Evolutionary conservation across 225 moss, liverwort and hornwort species (phyloP).

Genomic region (Climacium dendroides): DNA sequence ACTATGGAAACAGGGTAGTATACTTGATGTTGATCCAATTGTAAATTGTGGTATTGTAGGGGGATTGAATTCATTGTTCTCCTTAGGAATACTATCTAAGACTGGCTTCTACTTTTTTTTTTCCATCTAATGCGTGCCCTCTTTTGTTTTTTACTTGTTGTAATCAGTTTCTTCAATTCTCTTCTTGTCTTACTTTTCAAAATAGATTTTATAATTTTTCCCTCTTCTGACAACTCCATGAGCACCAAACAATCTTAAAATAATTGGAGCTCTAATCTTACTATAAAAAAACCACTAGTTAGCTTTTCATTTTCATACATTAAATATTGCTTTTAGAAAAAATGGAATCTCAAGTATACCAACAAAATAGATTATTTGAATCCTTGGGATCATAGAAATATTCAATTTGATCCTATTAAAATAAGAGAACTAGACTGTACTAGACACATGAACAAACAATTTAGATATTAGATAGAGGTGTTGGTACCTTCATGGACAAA

Average conservation of each 20-base stretch:
- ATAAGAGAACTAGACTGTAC: not conserved
- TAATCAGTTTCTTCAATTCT: not conserved
- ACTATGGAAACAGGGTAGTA: no score
- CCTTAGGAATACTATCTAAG: not conserved
- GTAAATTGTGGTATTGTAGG: no score
- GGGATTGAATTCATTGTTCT: not conserved
- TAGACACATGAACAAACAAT: not conserved
- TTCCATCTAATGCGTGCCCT: accelerated
- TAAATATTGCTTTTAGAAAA: no score
- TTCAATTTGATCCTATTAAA: not conserved
- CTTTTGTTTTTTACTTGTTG: not conserved
- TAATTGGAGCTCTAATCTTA: not conserved
- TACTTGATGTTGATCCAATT: not conserved
- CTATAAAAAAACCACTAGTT: not conserved
- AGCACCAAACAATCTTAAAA: not conserved
- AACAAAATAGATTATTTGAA: not conserved
- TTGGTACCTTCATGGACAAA: not conserved
- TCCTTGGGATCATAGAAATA: not conserved
- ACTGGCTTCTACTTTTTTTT: not conserved
- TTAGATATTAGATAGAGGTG: not conserved
- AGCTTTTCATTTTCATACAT: not conserved
- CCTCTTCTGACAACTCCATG: not conserved
- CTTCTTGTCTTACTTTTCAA: not conserved
- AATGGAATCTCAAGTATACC: not conserved
- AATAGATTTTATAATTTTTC: not conserved